A percentile compares a stretch with the other conserved stretches of the same genome.
Evolutionary conservation across 805 yeast genomes (phyloP).

Genomic region (Saccharomyces paradoxus): DNA sequence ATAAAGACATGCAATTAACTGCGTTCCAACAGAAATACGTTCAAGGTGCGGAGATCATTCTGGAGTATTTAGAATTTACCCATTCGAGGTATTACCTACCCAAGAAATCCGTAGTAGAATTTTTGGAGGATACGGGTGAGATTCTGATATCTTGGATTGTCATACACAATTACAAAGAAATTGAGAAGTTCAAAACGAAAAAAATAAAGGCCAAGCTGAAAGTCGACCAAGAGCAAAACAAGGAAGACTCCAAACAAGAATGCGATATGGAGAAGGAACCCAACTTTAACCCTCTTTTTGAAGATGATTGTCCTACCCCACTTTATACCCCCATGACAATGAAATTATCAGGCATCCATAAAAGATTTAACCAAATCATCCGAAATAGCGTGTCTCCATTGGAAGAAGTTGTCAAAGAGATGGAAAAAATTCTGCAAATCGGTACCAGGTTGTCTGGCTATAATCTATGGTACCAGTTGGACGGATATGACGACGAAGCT

Average conservation of each 20-base stretch:
- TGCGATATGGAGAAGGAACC: conserved; percentile 14
- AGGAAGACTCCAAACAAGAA: conserved; percentile 5
- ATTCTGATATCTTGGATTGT: conserved; percentile 29
- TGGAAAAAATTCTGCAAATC: conserved; percentile 50
- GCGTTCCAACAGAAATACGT: conserved; percentile 70
- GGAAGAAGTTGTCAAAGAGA: conserved; percentile 47
- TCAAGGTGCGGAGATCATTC: conserved; percentile 62
- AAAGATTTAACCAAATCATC: conserved; percentile 54
- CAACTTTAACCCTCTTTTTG: conserved; percentile 19
- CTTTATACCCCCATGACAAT: conserved; percentile 57
- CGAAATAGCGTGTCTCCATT: conserved; percentile 54
- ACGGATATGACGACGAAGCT: conserved; percentile 60
- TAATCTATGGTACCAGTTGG: conserved; percentile 78
- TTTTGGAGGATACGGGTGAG: conserved; percentile 22
- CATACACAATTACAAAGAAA: conserved; percentile 26
- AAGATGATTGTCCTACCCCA: conserved; percentile 34
- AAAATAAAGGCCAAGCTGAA: conserved; percentile 12
- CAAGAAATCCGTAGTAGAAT: conserved; percentile 64
- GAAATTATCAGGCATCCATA: conserved; percentile 56
- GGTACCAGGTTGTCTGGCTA: conserved; percentile 57
- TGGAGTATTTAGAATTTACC: conserved; percentile 79
- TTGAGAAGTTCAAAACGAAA: conserved; percentile 16
- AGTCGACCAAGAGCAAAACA: not conserved
- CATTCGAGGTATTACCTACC: conserved; percentile 70
- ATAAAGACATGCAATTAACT: conserved; percentile 48